Percentiles rank a stretch among this genome's conserved stretches.
These are phyloP conservation scores for Zygosaccharomyces sapae DNA, from an alignment of 1,139 yeast genomes.

Conservation along the genomic window DNA sequence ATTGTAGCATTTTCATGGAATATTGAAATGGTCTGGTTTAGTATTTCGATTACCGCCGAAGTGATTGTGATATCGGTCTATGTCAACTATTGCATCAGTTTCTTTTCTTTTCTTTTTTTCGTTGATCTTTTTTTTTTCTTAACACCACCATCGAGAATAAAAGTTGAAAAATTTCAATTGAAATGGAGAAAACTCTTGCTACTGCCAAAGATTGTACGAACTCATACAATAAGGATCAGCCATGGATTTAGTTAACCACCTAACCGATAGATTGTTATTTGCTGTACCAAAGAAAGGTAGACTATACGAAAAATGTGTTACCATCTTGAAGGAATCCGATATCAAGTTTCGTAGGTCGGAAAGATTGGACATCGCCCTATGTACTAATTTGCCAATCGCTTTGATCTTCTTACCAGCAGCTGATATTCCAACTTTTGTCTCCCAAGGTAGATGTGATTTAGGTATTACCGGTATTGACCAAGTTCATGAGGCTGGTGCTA, in stretches of 20 bases:
- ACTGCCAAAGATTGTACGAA: no score
- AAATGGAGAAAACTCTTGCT: no score
- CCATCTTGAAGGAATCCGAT: constrained; percentile 81
- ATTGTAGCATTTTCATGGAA: no score
- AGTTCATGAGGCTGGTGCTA: constrained; percentile 77
- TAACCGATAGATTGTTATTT: constrained; percentile 84
- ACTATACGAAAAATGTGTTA: constrained; percentile 81
- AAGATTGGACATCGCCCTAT: constrained; percentile 88
- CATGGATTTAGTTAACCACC: constrained; percentile 95
- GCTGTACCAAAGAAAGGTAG: constrained; percentile 99
- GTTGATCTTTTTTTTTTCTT: no score
- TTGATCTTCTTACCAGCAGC: constrained; percentile 95
- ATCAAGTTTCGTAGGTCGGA: constrained; percentile 86
- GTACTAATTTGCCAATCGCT: constrained; percentile 88
- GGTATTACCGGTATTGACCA: constrained; percentile 98
- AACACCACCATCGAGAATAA: no score
- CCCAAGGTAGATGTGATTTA: constrained; percentile 93
- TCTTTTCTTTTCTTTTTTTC: no score
- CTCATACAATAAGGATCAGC: not conserved
- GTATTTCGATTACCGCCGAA: no score
- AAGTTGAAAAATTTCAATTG: no score
- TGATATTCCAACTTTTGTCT: constrained; percentile 94
- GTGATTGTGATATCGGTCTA: no score
- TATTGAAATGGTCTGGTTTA: no score
- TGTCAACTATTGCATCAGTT: no score